phyloP scores from a whole-genome alignment of 75 land plant species.

The Selaginella tamariscina region DNA sequence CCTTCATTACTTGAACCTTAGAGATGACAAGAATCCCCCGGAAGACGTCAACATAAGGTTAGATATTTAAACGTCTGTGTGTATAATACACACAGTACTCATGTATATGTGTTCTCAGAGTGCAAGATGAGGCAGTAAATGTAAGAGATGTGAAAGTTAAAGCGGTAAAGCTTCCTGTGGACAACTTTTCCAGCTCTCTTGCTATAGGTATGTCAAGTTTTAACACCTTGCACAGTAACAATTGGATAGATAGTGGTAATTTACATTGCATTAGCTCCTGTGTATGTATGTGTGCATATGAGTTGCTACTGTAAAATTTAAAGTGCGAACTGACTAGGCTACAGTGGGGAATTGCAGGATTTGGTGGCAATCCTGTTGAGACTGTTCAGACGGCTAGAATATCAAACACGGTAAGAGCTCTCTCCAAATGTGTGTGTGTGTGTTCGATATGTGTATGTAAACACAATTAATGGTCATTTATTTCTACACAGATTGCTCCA shows the following conservation, averaged over 20 bases:
- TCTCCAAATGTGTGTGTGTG: background rate
- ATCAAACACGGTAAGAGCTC: slow-evolving; percentile 19
- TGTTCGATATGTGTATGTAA: background rate
- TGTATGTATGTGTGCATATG: background rate
- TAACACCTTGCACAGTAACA: slow-evolving; percentile 8
- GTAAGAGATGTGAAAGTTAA: background rate
- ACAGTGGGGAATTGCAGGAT: slow-evolving; percentile 18
- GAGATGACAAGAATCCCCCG: background rate
- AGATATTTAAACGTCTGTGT: background rate
- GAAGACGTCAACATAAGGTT: background rate
- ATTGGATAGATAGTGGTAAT: slow-evolving; percentile 10
- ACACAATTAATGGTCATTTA: background rate
- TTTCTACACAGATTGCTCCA: slow-evolving; percentile 6
- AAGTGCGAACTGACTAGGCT: background rate
- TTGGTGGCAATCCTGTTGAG: slow-evolving; percentile 31
- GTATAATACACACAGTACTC: background rate
- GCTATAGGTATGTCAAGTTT: background rate
- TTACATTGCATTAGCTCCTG: background rate
- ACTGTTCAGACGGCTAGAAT: slow-evolving; percentile 21
- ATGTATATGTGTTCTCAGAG: background rate
- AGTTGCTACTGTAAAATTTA: background rate
- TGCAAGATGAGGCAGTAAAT: no score
- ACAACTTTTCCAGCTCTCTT: background rate
- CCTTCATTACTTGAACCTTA: background rate
- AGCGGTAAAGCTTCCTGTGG: background rate